Base-by-base conservation (phyloP, 2,329 filamentous ascomycete species). In the Thielaviopsis euricoi region DNA sequence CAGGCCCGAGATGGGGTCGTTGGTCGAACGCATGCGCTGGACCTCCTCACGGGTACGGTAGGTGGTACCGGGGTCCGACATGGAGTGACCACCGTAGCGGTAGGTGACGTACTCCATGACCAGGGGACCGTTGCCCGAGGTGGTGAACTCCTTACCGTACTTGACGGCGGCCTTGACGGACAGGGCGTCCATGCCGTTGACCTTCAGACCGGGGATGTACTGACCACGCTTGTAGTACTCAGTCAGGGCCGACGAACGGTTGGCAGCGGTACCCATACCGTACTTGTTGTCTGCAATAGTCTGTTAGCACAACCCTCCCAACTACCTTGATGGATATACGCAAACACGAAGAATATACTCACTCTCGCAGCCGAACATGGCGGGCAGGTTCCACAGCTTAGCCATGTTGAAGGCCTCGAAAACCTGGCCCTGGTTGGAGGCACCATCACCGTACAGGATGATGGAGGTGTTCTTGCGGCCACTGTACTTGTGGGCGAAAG, bases 391-490 rank as follows among this genome's bases (percentile, higher is more conserved):
- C 93, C 93, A 98, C 65, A 98, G 84, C 82, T 97, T 97, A 63
- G 93, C 93, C 93, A 98, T 98, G 85, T 98, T 98, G 83, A 94
- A 98, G 62, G 93, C 90, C 80, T 98, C 93, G 68, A 98, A 98
- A 66, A 98, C 93, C 76, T 98, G 93, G 64, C 93, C 93, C 79
- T 98, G 93, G 80, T 98, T 98, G 79, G 86, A 88, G 64, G 93
- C 93, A 79, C 93, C 93, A 68, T 98, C 93, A 78, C 93, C 93
- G 74, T 98, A 98, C 60, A 98, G 81, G 64, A 91, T 82, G 65
- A 98, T 80, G 63, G 86, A 86, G 63, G 89, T 86, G 70, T 89
- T 91, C 76, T 89, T 86, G 77, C 86, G 84, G 68, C 80, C 83
- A 68, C 83, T 82, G 79, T 98, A 98, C 77, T 96, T 85, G 77